phyloP scores from a whole-genome alignment of 371 early-diverging fungal genomes.

The Entomophthora muscae region DNA sequence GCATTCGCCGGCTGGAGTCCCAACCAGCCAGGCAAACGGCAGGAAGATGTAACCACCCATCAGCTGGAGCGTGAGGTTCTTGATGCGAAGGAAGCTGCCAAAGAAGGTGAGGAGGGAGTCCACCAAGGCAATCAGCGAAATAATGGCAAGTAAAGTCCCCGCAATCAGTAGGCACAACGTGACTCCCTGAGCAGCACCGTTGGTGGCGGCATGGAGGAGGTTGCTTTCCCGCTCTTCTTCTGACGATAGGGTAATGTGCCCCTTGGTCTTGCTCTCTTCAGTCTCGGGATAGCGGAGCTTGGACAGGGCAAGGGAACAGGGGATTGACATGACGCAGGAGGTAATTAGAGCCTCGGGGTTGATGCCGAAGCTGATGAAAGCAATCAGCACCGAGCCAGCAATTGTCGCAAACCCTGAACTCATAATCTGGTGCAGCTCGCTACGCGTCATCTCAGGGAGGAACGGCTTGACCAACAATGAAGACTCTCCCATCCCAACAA shows the following conservation, averaged over 20 bases:
- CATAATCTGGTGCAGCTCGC: slow-evolving; percentile 80
- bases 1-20: slow-evolving; percentile 40
- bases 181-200: no score
- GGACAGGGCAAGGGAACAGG: no score
- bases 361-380: slow-evolving; percentile 43
- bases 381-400: no score
- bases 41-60: slow-evolving; percentile 63
- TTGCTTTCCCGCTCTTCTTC: slow-evolving; percentile 46
- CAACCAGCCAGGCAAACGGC: slow-evolving; percentile 70
- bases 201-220: slow-evolving; percentile 68
- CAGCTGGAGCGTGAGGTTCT: slow-evolving; percentile 43
- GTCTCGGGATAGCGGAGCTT: no score
- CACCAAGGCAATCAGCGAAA: no score
- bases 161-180: slow-evolving; percentile 52
- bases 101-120: slow-evolving; percentile 60
- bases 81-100: slow-evolving; percentile 59
- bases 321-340: no score
- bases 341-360: slow-evolving; percentile 37
- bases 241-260: slow-evolving; percentile 35
- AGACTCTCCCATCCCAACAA: slow-evolving; percentile 70
- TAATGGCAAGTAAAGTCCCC: slow-evolving; percentile 57
- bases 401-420: slow-evolving; percentile 83
- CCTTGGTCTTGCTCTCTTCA: no score
- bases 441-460: no score
- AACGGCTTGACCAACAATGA: slow-evolving; percentile 67